Conservation (phyloP, 306 rosid genomes). For the Castanopsis chinensis region DNA sequence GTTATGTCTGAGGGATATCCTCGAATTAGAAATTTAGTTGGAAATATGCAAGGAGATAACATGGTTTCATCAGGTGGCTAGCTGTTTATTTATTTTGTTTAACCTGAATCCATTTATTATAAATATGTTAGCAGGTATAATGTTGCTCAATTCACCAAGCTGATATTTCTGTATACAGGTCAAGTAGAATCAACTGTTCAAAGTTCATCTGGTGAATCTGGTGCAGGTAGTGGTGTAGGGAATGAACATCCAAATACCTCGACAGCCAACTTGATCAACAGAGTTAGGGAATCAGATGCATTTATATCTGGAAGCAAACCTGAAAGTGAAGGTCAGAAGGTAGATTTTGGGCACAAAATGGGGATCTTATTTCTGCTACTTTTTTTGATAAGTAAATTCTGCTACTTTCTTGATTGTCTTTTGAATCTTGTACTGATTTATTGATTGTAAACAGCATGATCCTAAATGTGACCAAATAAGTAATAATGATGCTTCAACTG, state of each 20-base stretch:
- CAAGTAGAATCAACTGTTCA: slow-evolving; percentile 39
- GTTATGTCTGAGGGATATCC: slow-evolving; percentile 54
- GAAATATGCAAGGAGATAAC: slow-evolving; percentile 50
- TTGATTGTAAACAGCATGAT: slow-evolving; percentile 32
- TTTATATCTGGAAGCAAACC: slow-evolving; percentile 34
- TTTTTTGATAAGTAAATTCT: background rate
- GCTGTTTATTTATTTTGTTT: background rate
- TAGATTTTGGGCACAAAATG: slow-evolving; percentile 25
- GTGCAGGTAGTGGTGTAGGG: slow-evolving; percentile 32
- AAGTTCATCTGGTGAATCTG: slow-evolving; percentile 51
- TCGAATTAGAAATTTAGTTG: slow-evolving; percentile 52
- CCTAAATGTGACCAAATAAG: slow-evolving; percentile 33
- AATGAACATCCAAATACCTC: slow-evolving; percentile 43
- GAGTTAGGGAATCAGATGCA: slow-evolving; percentile 31
- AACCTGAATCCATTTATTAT: background rate
- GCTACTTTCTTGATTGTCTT: background rate
- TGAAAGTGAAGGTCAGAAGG: slow-evolving; percentile 48
- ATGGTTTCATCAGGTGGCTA: slow-evolving; percentile 50
- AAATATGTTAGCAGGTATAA: background rate
- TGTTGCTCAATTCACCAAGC: slow-evolving; percentile 15
- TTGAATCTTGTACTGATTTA: slow-evolving; percentile 15
- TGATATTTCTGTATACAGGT: slow-evolving; percentile 46
- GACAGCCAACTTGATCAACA: slow-evolving; percentile 26
- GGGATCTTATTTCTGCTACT: background rate
- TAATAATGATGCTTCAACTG: slow-evolving; percentile 37